phyloP scores from a whole-genome alignment of 1,139 yeast genomes.

The Hansenula anomala region DNA sequence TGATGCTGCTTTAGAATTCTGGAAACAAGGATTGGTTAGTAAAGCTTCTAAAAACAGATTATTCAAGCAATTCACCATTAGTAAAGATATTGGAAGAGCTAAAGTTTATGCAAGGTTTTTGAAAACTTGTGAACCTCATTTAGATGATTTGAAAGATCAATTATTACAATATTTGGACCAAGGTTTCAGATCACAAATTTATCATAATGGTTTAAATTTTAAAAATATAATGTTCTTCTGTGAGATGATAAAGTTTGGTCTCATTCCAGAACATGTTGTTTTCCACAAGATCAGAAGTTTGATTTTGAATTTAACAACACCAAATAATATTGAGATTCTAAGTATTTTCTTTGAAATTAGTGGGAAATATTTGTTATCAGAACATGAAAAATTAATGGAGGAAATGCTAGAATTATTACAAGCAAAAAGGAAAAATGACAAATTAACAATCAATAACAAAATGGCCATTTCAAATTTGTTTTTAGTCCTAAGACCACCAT shows the following conservation, averaged over 20 bases:
- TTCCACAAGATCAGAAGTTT: constrained; percentile 66
- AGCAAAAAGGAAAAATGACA: constrained; percentile 44
- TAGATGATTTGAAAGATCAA: constrained; percentile 52
- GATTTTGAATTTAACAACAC: constrained; percentile 47
- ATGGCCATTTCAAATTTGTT: constrained; percentile 59
- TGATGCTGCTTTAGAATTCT: constrained; percentile 50
- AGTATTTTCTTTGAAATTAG: constrained; percentile 67
- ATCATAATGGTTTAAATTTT: constrained; percentile 47
- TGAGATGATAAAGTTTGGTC: constrained; percentile 72
- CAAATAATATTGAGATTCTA: constrained; percentile 61
- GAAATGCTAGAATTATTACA: constrained; percentile 59
- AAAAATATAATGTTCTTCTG: constrained; percentile 59
- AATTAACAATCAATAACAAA: constrained; percentile 50
- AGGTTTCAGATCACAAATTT: constrained; percentile 57
- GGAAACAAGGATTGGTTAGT: constrained; percentile 50
- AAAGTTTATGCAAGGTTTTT: constrained; percentile 60
- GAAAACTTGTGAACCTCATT: constrained; percentile 46
- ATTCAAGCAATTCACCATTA: constrained; percentile 45
- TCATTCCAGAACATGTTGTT: constrained; percentile 66
- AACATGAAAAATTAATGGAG: constrained; percentile 53
- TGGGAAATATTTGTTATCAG: constrained; percentile 64
- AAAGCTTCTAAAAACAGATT: constrained; percentile 70
- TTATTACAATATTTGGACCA: constrained; percentile 52
- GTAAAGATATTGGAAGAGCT: constrained; percentile 40
- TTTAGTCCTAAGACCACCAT: constrained; percentile 58